Evolutionary conservation across 352 stramenopile species (phyloP).

Genomic region (Blastocystis hominis): DNA sequence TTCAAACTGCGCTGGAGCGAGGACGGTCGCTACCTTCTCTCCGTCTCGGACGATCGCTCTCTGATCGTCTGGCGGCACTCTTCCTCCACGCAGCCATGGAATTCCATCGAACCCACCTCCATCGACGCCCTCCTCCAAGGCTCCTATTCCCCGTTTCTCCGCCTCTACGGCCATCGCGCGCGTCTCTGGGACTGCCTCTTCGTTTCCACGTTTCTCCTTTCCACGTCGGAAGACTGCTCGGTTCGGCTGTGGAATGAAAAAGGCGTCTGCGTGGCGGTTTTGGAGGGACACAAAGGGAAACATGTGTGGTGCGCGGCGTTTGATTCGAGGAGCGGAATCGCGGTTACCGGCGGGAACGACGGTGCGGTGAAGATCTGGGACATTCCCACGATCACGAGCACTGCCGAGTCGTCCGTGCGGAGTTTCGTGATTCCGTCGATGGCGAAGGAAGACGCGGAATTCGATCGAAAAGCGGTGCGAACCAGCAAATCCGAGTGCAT

Average conservation of each 20-base stretch:
- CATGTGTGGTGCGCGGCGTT: slow-evolving; percentile 51
- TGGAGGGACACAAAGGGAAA: slow-evolving; percentile 20
- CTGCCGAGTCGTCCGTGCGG: neutral
- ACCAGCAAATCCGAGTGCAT: slow-evolving; percentile 45
- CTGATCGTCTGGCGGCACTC: slow-evolving; percentile 1
- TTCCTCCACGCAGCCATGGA: neutral
- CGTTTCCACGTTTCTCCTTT: neutral
- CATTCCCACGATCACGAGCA: neutral
- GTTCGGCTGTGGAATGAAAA: neutral
- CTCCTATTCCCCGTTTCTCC: neutral
- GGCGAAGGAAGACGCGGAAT: neutral
- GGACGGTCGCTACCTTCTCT: slow-evolving; percentile 48
- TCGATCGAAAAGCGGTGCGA: neutral
- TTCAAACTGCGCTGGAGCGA: slow-evolving; percentile 55
- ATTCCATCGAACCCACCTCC: neutral
- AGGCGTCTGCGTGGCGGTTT: neutral
- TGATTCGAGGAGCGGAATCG: neutral
- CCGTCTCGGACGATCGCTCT: slow-evolving; percentile 50
- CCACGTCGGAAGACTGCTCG: slow-evolving; percentile 37
- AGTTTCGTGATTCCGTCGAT: neutral
- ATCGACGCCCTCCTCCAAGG: neutral
- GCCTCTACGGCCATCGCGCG: neutral
- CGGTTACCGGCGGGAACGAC: slow-evolving; percentile 31
- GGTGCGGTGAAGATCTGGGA: slow-evolving; percentile 43
- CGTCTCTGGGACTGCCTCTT: slow-evolving; percentile 54